Conservation (phyloP, 208 protist species). For the Trichomonas vaginalis region DNA sequence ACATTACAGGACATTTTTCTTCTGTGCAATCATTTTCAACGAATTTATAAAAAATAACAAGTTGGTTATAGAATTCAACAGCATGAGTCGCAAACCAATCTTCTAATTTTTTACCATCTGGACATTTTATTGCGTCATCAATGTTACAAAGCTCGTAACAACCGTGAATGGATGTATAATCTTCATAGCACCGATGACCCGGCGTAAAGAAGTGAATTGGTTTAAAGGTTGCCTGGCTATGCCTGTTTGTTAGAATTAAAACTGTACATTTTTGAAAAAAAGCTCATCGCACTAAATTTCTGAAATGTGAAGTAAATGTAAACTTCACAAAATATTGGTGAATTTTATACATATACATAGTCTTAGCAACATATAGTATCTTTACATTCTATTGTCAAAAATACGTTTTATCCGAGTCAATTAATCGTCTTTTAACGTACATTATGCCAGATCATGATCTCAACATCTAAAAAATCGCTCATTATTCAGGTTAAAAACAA, state of each 20-base stretch:
- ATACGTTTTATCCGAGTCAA: no score
- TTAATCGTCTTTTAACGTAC: no score
- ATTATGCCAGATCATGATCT: no score
- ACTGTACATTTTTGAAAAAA: neutral
- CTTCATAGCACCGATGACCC: neutral
- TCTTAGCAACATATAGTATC: no score
- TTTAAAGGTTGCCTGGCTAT: neutral
- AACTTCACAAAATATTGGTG: no score
- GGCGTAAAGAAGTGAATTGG: neutral
- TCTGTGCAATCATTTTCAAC: constrained; percentile 92
- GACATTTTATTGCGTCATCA: constrained; percentile 23
- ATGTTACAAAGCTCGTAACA: constrained; percentile 19
- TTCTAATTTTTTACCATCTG: constrained; percentile 65
- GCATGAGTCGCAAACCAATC: constrained; percentile 88
- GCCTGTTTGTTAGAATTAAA: neutral
- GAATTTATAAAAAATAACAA: constrained; percentile 87
- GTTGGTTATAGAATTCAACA: constrained; percentile 97
- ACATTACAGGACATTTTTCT: constrained; percentile 76
- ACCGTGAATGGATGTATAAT: neutral
- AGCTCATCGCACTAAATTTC: no score
- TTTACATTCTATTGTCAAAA: no score
- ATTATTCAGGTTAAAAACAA: no score
- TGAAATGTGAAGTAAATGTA: no score
- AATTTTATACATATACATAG: no score
- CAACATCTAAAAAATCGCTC: no score